Conservation (phyloP, 495 filamentous ascomycete genomes). For the Lophium mytilinum region DNA sequence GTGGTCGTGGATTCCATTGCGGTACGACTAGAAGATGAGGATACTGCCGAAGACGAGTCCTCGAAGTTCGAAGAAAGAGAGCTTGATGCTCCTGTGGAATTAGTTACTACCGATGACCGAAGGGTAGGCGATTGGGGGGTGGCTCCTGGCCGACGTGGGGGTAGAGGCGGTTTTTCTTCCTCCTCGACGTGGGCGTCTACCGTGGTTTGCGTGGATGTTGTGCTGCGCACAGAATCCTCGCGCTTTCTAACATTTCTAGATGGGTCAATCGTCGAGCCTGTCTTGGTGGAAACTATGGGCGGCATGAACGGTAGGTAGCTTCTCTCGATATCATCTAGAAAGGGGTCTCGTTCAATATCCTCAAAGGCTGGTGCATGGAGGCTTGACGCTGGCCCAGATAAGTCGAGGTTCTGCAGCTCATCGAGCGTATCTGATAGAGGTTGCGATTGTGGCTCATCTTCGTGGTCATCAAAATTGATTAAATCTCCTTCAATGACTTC, state of each 20-base stretch:
- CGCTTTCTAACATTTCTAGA: neutral
- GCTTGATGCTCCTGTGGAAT: neutral
- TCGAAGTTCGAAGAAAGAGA: neutral
- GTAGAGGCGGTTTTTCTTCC: constrained; percentile 11
- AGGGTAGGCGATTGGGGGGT: neutral
- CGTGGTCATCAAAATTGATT: neutral
- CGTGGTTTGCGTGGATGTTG: neutral
- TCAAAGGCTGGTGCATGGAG: neutral
- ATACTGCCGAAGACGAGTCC: neutral
- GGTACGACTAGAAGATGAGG: neutral
- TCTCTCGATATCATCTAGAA: constrained; percentile 8
- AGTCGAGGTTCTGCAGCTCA: neutral
- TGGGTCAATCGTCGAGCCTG: neutral
- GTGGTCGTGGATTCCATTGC: neutral
- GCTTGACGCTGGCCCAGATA: neutral
- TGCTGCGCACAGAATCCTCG: neutral
- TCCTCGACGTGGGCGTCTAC: neutral
- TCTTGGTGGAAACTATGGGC: neutral
- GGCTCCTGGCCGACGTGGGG: constrained; percentile 1
- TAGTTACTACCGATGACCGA: neutral
- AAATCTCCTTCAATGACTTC: constrained; percentile 1
- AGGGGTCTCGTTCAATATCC: neutral
- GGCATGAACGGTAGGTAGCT: constrained; percentile 14
- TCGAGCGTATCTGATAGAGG: neutral
- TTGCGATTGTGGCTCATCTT: neutral